Evolutionary conservation across 2,329 filamentous ascomycete genomes (phyloP).

Genomic region (Trichophyton schoenleinii): DNA sequence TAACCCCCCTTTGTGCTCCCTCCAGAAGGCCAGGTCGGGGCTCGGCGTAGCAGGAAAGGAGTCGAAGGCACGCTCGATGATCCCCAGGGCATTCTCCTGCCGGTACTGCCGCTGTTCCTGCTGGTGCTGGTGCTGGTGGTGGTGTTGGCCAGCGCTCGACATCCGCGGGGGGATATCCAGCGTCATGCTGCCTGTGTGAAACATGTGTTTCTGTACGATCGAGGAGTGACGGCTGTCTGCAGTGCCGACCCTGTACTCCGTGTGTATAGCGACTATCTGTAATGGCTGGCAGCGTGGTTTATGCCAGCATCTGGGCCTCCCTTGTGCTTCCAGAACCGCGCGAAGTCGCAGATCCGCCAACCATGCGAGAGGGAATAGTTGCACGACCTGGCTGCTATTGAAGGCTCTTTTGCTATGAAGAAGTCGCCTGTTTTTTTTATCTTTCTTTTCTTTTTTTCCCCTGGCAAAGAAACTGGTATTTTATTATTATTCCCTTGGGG

Average conservation of each 20-base stretch:
- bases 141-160: conserved; percentile 7
- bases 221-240: background rate
- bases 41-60: background rate
- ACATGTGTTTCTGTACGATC: background rate
- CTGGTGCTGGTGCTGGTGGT: background rate
- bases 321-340: conserved; percentile 2
- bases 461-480: background rate
- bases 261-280: background rate
- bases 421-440: background rate
- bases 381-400: background rate
- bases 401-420: background rate
- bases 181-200: background rate
- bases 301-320: background rate
- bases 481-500: background rate
- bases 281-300: background rate
- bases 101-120: background rate
- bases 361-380: conserved; percentile 1
- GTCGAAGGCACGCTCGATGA: background rate
- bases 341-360: conserved; percentile 1
- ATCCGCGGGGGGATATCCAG: conserved; percentile 11
- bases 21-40: background rate
- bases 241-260: background rate
- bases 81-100: background rate
- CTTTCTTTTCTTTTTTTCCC: background rate
- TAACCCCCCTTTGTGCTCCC: background rate